phyloP scores from a whole-genome alignment of 2,329 filamentous ascomycete species.

The Aspergillus ustus region DNA sequence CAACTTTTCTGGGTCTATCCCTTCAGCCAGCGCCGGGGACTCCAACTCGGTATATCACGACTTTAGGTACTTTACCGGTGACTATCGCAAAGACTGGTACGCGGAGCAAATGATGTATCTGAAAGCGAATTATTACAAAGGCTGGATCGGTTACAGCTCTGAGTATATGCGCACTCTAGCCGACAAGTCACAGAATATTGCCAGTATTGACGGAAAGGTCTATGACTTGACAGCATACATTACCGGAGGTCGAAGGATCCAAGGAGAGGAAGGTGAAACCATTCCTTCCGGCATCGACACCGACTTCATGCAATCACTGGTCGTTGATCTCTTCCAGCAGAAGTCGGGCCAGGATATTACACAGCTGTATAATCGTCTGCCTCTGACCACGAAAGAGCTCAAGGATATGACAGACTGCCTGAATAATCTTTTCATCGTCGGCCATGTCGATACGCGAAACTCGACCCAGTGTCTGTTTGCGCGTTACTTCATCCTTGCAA shows the following conservation, averaged over 20 bases:
- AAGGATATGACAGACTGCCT: constrained; percentile 78
- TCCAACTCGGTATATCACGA: constrained; percentile 84
- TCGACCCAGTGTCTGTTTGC: constrained; percentile 85
- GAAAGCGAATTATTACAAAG: constrained; percentile 80
- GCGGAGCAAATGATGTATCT: constrained; percentile 82
- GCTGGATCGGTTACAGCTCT: constrained; percentile 80
- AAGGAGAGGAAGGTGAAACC: constrained; percentile 59
- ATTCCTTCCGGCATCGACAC: constrained; percentile 57
- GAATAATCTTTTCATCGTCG: constrained; percentile 93
- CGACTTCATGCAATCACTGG: constrained; percentile 79
- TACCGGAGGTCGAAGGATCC: constrained; percentile 70
- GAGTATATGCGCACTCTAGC: constrained; percentile 75
- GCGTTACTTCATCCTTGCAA: constrained; percentile 83
- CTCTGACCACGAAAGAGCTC: constrained; percentile 61
- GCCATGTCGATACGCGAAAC: constrained; percentile 87
- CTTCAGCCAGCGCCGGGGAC: constrained; percentile 69
- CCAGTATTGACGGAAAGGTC: constrained; percentile 75
- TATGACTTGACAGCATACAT: constrained; percentile 91
- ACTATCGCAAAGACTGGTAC: constrained; percentile 89
- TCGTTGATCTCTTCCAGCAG: constrained; percentile 77
- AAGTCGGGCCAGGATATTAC: constrained; percentile 79
- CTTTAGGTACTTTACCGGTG: constrained; percentile 82
- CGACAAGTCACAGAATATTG: constrained; percentile 68
- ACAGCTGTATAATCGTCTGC: constrained; percentile 77
- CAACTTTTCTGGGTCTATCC: constrained; percentile 73